Evolutionary conservation across 1,284 basidiomycete genomes (phyloP).

Genomic region (Irpex sp.): DNA sequence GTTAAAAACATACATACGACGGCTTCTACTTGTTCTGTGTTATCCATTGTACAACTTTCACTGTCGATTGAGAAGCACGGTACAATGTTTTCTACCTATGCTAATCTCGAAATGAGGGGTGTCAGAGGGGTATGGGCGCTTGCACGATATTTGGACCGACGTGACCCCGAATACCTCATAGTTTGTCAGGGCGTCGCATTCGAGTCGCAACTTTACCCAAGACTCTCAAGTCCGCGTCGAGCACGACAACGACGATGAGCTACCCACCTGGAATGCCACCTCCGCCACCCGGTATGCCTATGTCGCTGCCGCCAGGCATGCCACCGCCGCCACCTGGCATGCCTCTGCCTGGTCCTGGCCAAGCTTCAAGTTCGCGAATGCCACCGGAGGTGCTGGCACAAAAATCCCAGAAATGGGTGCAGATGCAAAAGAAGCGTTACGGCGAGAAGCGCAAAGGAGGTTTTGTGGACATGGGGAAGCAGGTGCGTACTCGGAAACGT

Average conservation of each 20-base stretch:
- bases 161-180: slow-evolving; percentile 3
- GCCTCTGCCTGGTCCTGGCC: slow-evolving; percentile 37
- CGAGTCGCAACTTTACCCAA: slow-evolving; percentile 7
- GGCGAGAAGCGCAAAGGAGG: slow-evolving; percentile 87
- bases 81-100: neutral
- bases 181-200: slow-evolving; percentile 6
- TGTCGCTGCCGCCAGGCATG: slow-evolving; percentile 38
- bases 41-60: too few relatives aligned
- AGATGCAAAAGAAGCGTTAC: slow-evolving; percentile 89
- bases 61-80: too few relatives aligned
- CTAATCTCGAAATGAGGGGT: neutral
- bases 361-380: slow-evolving; percentile 56
- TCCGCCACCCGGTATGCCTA: slow-evolving; percentile 55
- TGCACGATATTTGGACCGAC: neutral
- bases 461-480: slow-evolving; percentile 91
- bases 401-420: slow-evolving; percentile 92
- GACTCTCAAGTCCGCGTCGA: slow-evolving; percentile 10
- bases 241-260: slow-evolving; percentile 27
- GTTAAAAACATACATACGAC: neutral
- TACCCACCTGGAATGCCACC: slow-evolving; percentile 30
- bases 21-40: neutral
- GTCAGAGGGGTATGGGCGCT: neutral
- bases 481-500: slow-evolving; percentile 45
- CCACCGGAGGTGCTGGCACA: slow-evolving; percentile 76
- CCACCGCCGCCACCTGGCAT: slow-evolving; percentile 54